Evolutionary conservation across 2,329 filamentous ascomycete species (phyloP).

Genomic region (Ilyonectria destructans): DNA sequence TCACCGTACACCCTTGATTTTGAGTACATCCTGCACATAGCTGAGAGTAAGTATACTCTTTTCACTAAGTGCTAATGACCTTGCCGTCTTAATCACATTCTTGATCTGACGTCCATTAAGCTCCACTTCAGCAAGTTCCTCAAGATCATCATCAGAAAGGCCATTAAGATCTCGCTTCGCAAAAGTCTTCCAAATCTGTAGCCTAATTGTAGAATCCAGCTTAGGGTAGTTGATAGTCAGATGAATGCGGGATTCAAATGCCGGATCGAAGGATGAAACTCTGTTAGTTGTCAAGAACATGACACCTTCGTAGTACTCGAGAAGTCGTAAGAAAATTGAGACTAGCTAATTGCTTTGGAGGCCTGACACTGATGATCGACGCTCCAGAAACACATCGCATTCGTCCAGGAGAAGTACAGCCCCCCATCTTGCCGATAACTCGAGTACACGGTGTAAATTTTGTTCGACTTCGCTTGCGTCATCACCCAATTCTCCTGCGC

Average conservation of each 20-base stretch:
- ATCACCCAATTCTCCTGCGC: constrained; percentile 27
- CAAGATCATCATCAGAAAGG: constrained; percentile 14
- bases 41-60: neutral
- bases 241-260: constrained; percentile 29
- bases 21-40: constrained; percentile 15
- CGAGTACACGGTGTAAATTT: constrained; percentile 21
- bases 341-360: constrained; percentile 30
- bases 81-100: constrained; percentile 31
- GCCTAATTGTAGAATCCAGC: neutral
- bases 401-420: constrained; percentile 29
- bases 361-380: constrained; percentile 7
- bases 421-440: constrained; percentile 31
- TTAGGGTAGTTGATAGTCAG: constrained; percentile 26
- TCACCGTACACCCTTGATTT: constrained; percentile 1
- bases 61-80: constrained; percentile 18
- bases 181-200: constrained; percentile 30
- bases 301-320: constrained; percentile 29
- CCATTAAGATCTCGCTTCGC: neutral
- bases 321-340: constrained; percentile 25
- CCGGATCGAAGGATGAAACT: constrained; percentile 26
- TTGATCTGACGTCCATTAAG: constrained; percentile 37
- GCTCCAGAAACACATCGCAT: constrained; percentile 30
- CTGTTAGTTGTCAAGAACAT: constrained; percentile 34
- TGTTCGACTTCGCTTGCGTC: constrained; percentile 18
- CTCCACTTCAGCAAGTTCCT: constrained; percentile 2